Evolutionary conservation across 2,329 filamentous ascomycete genomes (phyloP).

Genomic region (Colletotrichum godetiae): DNA sequence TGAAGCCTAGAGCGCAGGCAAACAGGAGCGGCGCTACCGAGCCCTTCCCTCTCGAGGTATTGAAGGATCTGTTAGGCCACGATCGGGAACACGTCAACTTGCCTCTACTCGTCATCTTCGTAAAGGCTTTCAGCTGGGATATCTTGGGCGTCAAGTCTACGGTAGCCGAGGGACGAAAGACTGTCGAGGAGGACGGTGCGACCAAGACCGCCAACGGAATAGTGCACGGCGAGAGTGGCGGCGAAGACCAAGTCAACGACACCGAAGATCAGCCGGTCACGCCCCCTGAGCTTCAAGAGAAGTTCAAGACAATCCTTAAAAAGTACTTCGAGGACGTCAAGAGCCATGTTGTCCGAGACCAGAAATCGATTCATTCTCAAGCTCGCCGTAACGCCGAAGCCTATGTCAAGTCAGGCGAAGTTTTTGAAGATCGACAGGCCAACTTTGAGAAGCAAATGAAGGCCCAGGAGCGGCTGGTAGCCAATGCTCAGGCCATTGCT

Average conservation of each 20-base stretch:
- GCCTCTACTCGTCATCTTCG: slow-evolving; percentile 91
- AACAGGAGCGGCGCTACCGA: slow-evolving; percentile 79
- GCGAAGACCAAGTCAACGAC: slow-evolving; percentile 49
- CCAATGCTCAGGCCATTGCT: slow-evolving; percentile 91
- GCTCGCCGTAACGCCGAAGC: slow-evolving; percentile 96
- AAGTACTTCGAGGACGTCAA: slow-evolving; percentile 96
- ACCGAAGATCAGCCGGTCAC: slow-evolving; percentile 74
- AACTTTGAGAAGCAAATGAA: slow-evolving; percentile 97
- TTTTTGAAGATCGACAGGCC: slow-evolving; percentile 95
- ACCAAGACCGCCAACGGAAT: slow-evolving; percentile 56
- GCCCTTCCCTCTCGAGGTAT: slow-evolving; percentile 95
- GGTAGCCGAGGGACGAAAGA: slow-evolving; percentile 83
- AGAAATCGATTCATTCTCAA: slow-evolving; percentile 87
- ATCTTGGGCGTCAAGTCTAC: slow-evolving; percentile 82
- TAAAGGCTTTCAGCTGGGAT: slow-evolving; percentile 97
- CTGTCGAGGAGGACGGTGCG: slow-evolving; percentile 82
- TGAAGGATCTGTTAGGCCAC: slow-evolving; percentile 94
- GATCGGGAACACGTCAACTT: slow-evolving; percentile 94
- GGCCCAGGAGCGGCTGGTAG: slow-evolving; percentile 87
- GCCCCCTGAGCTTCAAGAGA: slow-evolving; percentile 80
- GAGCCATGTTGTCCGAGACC: slow-evolving; percentile 86
- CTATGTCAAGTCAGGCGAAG: slow-evolving; percentile 97
- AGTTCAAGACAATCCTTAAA: slow-evolving; percentile 86
- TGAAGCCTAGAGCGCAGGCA: slow-evolving; percentile 65
- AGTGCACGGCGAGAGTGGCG: slow-evolving; percentile 5